phyloP scores from a whole-genome alignment of 306 rosid species.

The Trifolium dubium region DNA sequence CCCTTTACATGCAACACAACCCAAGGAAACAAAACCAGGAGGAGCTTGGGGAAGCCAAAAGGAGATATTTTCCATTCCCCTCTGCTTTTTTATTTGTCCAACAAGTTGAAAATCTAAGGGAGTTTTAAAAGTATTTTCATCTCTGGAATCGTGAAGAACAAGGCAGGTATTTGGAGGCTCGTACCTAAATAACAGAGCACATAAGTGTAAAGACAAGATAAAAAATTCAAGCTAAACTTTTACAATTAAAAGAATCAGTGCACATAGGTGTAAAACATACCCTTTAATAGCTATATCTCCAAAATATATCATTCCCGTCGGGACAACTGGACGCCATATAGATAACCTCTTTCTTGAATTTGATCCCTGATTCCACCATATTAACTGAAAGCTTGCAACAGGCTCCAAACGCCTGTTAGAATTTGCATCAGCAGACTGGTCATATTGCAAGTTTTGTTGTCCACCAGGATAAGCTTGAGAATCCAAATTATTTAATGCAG shows the following conservation, averaged over 20 bases:
- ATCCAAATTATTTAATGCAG: slow-evolving; percentile 46
- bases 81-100: slow-evolving; percentile 86
- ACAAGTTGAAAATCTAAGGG: slow-evolving; percentile 84
- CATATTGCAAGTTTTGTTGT: slow-evolving; percentile 48
- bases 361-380: slow-evolving; percentile 92
- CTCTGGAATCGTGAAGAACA: slow-evolving; percentile 76
- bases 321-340: slow-evolving; percentile 93
- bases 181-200: slow-evolving; percentile 56
- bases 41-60: slow-evolving; percentile 99
- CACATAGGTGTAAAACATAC: slow-evolving; percentile 47
- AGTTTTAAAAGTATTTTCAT: slow-evolving; percentile 66
- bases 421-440: slow-evolving; percentile 52
- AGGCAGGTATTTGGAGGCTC: slow-evolving; percentile 91
- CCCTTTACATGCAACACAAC: slow-evolving; percentile 84
- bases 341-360: slow-evolving; percentile 76
- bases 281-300: slow-evolving; percentile 89
- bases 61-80: slow-evolving; percentile 77
- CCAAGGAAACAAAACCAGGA: slow-evolving; percentile 91
- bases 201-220: slow-evolving; percentile 29
- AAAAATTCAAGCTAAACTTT: slow-evolving; percentile 13
- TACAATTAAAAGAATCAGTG: slow-evolving; percentile 31
- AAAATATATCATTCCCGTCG: slow-evolving; percentile 79
- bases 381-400: slow-evolving; percentile 80
- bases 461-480: slow-evolving; percentile 47
- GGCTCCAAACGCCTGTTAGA: slow-evolving; percentile 71